phyloP scores from a whole-genome alignment of 768 basidiomycete species.

The Tephrocybe sp. region DNA sequence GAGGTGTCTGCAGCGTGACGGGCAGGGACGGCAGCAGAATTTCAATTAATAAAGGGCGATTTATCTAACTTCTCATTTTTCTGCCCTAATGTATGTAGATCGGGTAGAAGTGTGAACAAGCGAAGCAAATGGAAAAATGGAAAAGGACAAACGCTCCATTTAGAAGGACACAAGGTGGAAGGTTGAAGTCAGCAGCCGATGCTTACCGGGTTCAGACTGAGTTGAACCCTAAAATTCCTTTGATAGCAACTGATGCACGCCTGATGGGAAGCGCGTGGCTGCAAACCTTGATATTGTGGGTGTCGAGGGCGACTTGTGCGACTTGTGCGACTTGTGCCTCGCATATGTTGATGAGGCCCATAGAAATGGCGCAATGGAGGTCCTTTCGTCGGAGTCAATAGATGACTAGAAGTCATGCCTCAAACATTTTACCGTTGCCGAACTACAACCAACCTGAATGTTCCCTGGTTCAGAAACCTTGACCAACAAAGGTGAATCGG shows the following conservation, averaged over 20 bases:
- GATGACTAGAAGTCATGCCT: background rate
- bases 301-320: constrained; percentile 3
- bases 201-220: background rate
- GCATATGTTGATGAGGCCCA: background rate
- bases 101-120: background rate
- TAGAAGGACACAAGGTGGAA: constrained; percentile 8
- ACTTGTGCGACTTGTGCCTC: too few species aligned
- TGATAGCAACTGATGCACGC: background rate
- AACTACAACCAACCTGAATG: too few species aligned
- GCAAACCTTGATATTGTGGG: constrained; percentile 12
- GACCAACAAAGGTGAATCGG: too few species aligned
- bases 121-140: background rate
- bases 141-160: constrained; percentile 4
- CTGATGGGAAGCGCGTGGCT: constrained; percentile 1
- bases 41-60: background rate
- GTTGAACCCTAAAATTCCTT: background rate
- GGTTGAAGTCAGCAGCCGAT: constrained; percentile 4
- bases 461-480: too few species aligned
- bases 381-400: background rate
- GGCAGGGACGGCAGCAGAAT: constrained; percentile 3
- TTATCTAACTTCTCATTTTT: background rate
- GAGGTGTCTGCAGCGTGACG: background rate
- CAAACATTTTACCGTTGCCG: too few species aligned
- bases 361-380: constrained; percentile 4
- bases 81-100: background rate